Conservation (phyloP, 768 basidiomycete genomes). For the Chlorophyllum brunneum region DNA sequence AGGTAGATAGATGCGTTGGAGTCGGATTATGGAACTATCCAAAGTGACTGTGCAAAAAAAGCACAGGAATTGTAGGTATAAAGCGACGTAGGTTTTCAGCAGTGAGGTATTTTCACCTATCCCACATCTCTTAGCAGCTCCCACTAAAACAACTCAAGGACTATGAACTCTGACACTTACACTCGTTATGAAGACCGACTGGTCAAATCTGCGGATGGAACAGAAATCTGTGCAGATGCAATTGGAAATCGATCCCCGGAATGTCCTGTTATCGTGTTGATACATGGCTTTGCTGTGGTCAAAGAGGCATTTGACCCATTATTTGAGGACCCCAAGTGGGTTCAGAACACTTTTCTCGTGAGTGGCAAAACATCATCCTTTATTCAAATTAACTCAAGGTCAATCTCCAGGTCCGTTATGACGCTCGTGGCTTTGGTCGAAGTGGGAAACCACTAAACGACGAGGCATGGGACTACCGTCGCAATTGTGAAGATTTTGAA, state of each 20-base stretch:
- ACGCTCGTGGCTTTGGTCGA: slow-evolving; percentile 29
- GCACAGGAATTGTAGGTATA: too few relatives aligned
- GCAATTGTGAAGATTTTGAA: slow-evolving; percentile 27
- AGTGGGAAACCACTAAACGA: slow-evolving; percentile 24
- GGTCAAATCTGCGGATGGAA: slow-evolving; percentile 29
- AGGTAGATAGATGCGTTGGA: too few relatives aligned
- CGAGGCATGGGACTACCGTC: slow-evolving; percentile 24
- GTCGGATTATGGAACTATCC: too few relatives aligned
- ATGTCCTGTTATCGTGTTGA: slow-evolving; percentile 30
- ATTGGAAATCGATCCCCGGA: slow-evolving; percentile 22
- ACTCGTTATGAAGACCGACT: slow-evolving; percentile 2
- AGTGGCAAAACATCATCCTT: slow-evolving; percentile 8
- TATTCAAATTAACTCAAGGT: neutral
- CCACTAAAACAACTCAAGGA: too few relatives aligned
- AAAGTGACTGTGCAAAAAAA: too few relatives aligned
- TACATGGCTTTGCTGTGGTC: slow-evolving; percentile 30
- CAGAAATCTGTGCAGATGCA: slow-evolving; percentile 31
- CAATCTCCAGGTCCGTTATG: slow-evolving; percentile 20
- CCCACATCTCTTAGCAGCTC: too few relatives aligned
- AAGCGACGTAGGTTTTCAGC: too few relatives aligned
- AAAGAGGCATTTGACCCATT: slow-evolving; percentile 28
- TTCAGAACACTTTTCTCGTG: slow-evolving; percentile 20
- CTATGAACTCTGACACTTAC: too few relatives aligned
- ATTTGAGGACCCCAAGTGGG: slow-evolving; percentile 27
- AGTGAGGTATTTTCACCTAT: too few relatives aligned